Evolutionary conservation across 495 filamentous ascomycete species (phyloP).

Genomic region (Apiosordaria backusii): DNA sequence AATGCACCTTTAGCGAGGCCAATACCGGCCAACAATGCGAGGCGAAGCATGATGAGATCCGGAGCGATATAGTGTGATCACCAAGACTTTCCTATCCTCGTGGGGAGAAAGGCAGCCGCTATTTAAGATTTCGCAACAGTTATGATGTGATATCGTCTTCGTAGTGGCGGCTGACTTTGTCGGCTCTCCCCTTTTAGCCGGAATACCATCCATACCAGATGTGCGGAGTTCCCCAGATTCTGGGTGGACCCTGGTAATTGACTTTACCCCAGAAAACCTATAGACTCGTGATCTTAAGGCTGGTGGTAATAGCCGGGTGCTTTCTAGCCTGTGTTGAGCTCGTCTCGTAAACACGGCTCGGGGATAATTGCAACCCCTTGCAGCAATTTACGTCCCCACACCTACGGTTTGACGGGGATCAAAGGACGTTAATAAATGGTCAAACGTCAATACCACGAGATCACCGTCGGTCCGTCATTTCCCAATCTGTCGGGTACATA

Average conservation of each 20-base stretch:
- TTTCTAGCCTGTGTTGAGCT: not conserved
- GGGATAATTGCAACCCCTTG: conserved; percentile 13
- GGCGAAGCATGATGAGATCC: conserved; percentile 12
- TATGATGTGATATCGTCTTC: not conserved
- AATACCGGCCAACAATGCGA: conserved; percentile 15
- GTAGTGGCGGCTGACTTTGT: not conserved
- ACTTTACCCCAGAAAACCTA: conserved; percentile 7
- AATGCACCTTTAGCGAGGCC: conserved; percentile 29
- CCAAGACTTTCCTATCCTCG: not conserved
- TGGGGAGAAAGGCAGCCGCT: not conserved
- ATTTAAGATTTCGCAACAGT: not conserved
- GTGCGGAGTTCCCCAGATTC: conserved; percentile 11
- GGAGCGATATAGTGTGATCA: not conserved
- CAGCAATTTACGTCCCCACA: conserved; percentile 3
- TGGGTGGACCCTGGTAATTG: conserved; percentile 7
- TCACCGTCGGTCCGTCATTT: conserved; percentile 11
- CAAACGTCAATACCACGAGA: not conserved
- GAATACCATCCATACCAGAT: conserved; percentile 10
- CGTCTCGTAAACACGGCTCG: conserved; percentile 5
- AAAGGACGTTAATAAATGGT: not conserved
- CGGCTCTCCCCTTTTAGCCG: conserved; percentile 15
- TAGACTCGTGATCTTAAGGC: conserved; percentile 1
- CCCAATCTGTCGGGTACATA: conserved; percentile 18
- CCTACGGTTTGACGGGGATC: not conserved
- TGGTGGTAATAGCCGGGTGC: conserved; percentile 13